Evolutionary conservation across 2,329 filamentous ascomycete genomes (phyloP).

Genomic region (Cordyceps javanica): DNA sequence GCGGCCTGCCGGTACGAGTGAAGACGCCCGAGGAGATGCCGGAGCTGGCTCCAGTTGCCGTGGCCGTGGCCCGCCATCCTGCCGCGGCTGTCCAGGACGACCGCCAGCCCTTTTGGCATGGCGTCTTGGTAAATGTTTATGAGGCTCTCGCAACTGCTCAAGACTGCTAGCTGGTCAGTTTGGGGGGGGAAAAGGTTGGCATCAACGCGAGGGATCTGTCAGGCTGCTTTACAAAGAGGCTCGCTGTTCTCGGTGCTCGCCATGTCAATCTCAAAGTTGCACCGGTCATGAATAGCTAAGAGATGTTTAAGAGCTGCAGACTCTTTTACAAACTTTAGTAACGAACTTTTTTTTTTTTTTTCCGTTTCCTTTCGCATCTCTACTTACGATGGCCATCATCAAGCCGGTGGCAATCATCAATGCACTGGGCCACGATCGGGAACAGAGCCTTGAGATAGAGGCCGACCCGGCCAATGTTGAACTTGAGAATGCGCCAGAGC

Average conservation of each 20-base stretch:
- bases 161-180: neutral
- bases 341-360: neutral
- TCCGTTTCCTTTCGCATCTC: no score
- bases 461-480: neutral
- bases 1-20: slow-evolving; percentile 20
- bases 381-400: neutral
- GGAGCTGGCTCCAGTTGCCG: slow-evolving; percentile 14
- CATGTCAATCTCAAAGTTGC: neutral
- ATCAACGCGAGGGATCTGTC: neutral
- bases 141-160: neutral
- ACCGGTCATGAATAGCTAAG: neutral
- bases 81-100: slow-evolving; percentile 1
- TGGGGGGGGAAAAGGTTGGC: no score
- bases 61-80: slow-evolving; percentile 11
- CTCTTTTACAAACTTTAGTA: neutral
- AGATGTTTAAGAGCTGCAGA: neutral
- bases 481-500: neutral
- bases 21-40: slow-evolving; percentile 21
- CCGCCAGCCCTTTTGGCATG: neutral
- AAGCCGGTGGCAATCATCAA: neutral
- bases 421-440: neutral
- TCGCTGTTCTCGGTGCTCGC: neutral
- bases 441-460: neutral
- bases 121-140: neutral
- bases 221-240: neutral